phyloP scores from a whole-genome alignment of 768 basidiomycete species.

The Rhodotorula graminis region DNA sequence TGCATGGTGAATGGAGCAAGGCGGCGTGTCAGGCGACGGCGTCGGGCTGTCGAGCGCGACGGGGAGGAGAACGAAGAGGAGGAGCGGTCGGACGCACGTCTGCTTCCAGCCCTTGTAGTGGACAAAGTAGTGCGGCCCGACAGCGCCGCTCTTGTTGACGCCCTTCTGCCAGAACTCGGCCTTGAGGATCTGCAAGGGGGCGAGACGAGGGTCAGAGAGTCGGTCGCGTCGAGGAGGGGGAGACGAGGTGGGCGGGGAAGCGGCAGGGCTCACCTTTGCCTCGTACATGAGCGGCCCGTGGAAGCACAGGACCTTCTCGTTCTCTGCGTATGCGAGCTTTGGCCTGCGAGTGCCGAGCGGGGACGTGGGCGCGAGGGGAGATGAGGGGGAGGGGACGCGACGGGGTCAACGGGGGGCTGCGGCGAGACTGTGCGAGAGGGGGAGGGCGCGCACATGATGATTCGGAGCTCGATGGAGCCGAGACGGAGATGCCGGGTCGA shows the following conservation, averaged over 20 bases:
- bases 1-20: slow-evolving; percentile 44
- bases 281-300: slow-evolving; percentile 95
- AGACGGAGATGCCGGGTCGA: no score
- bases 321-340: slow-evolving; percentile 52
- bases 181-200: slow-evolving; percentile 23
- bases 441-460: neutral
- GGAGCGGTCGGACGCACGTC: slow-evolving; percentile 59
- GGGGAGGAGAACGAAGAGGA: neutral
- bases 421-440: neutral
- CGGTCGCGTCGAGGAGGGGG: neutral
- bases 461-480: neutral
- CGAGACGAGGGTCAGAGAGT: no score
- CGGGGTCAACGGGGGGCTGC: neutral
- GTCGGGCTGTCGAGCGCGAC: neutral
- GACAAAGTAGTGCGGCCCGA: slow-evolving; percentile 82
- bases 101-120: slow-evolving; percentile 99
- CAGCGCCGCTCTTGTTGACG: slow-evolving; percentile 24
- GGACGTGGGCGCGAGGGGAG: neutral
- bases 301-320: slow-evolving; percentile 85
- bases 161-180: slow-evolving; percentile 33
- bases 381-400: neutral
- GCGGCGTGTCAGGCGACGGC: neutral
- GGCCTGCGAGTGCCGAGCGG: slow-evolving; percentile 14
- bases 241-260: neutral
- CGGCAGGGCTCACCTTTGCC: slow-evolving; percentile 59